Conservation (phyloP, 176 grass and related monocot species). For the Carex scoparia region DNA sequence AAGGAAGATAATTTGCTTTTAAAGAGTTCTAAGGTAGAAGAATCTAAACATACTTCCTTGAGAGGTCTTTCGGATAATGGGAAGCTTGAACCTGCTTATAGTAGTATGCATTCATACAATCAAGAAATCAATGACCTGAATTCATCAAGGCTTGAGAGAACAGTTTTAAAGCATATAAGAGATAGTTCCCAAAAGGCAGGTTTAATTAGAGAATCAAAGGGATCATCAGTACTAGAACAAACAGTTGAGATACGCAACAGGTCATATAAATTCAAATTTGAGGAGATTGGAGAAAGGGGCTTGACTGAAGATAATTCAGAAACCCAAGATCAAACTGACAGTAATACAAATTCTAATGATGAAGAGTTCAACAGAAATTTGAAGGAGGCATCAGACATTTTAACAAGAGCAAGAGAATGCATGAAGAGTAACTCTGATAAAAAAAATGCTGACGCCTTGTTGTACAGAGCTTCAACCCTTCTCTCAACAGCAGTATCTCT, state of each 20-base stretch:
- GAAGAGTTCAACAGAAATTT: slow-evolving; percentile 55
- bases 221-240: slow-evolving; percentile 60
- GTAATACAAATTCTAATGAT: slow-evolving; percentile 23
- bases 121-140: slow-evolving; percentile 28
- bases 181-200: slow-evolving; percentile 9
- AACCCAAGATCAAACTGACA: not conserved
- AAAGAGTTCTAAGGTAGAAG: not conserved
- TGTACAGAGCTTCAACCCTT: slow-evolving; percentile 71
- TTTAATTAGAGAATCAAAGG: slow-evolving; percentile 34
- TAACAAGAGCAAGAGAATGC: slow-evolving; percentile 52
- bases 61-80: not conserved
- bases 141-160: slow-evolving; percentile 39
- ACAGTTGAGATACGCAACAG: slow-evolving; percentile 55
- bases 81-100: not conserved
- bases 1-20: slow-evolving; percentile 9
- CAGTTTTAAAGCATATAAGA: slow-evolving; percentile 51
- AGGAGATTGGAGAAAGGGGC: slow-evolving; percentile 1
- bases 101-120: slow-evolving; percentile 42
- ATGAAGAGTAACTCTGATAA: slow-evolving; percentile 53
- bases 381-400: slow-evolving; percentile 53
- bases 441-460: slow-evolving; percentile 46
- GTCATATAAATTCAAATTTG: slow-evolving; percentile 52
- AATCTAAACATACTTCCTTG: slow-evolving; percentile 9
- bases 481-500: slow-evolving; percentile 61
- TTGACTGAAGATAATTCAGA: not conserved